Conservation (phyloP, 805 yeast genomes). For the Candida dendrica region DNA sequence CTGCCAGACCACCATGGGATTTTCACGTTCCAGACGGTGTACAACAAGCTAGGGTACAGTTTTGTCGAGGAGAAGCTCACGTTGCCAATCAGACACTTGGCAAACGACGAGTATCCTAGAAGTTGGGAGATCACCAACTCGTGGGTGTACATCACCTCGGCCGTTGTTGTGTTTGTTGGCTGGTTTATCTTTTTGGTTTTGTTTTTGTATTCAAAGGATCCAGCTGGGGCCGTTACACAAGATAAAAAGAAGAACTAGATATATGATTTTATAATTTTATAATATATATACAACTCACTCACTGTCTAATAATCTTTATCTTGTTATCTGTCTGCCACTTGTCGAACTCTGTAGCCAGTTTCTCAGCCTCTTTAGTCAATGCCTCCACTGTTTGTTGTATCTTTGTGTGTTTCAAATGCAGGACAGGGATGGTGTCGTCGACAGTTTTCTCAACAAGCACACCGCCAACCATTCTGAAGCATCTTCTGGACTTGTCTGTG, state of each 20-base stretch:
- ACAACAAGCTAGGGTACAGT: constrained; percentile 68
- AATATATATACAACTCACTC: too few species aligned
- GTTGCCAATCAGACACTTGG: constrained; percentile 86
- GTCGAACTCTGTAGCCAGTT: constrained; percentile 30
- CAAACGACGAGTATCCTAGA: constrained; percentile 91
- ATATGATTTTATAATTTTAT: neutral
- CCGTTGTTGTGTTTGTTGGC: constrained; percentile 58
- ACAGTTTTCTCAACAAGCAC: constrained; percentile 80
- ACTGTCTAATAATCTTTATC: neutral
- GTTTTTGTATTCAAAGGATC: constrained; percentile 31
- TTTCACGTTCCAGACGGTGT: constrained; percentile 77
- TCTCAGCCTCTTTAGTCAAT: constrained; percentile 26
- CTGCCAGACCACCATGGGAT: constrained; percentile 97
- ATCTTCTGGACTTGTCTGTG: constrained; percentile 56
- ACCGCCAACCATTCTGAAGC: constrained; percentile 92
- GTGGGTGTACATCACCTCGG: constrained; percentile 80
- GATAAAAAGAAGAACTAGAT: constrained; percentile 16
- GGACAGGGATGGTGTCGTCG: constrained; percentile 60
- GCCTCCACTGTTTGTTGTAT: constrained; percentile 28
- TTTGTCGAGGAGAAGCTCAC: constrained; percentile 59
- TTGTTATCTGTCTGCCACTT: constrained; percentile 28
- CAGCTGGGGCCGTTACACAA: neutral
- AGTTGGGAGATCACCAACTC: constrained; percentile 91
- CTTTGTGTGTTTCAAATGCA: constrained; percentile 50
- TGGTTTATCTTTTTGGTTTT: constrained; percentile 75